Base-by-base conservation (phyloP, 2,329 filamentous ascomycete genomes). In the Colletotrichum incanum region DNA sequence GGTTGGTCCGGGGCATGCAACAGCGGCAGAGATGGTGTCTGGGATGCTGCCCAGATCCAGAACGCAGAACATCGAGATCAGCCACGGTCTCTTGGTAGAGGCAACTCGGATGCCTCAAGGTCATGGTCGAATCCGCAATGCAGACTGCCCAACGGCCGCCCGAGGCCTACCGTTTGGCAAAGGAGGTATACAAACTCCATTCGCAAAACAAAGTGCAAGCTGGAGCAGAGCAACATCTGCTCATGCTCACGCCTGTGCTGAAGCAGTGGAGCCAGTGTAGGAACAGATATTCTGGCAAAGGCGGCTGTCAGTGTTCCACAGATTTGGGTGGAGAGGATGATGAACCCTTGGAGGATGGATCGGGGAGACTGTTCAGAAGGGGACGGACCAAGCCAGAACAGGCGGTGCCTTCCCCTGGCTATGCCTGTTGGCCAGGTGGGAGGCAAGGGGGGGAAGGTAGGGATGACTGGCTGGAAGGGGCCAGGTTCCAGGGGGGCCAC, bases 311-410 rank as follows among this genome's bases (percentile, higher is more conserved):
- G 20, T 64, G 65, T 64, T 60, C 65, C 47, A 54, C 64, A 47
- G 31, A 39, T 23, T 59, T 65, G 45, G 59, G 65, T 65, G 65
- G 52, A 39, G 69, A 45, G 37, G 45, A 59, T 8, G 68, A 68
- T 72, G 65, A 69, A 69, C 69, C 69, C 65, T 69, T 72, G 37
- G 37, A 54, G 23, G 65, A 64, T 72, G 65, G 65, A 72, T 72
- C 59, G 65, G 52, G 65, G 45, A 55, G 52, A 47, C 26, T 54
- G 55, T 55, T 69, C 59, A 60, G 65, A 69, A 72, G n/a, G 54
- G 60, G 65, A 60, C 65, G 64, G 43, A 39, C 69, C 52, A 72
- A 64, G 31, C 52, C 59, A 64, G 52, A 69, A 69, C n/a, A 52
- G 59, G 65, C 54, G 41, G 59, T 58, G 47, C 59, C 26, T 55